Percentiles rank a stretch among this genome's conserved stretches.
Evolutionary conservation across 2,329 filamentous ascomycete genomes (phyloP).

Genomic region (Fusarium nurragi): DNA sequence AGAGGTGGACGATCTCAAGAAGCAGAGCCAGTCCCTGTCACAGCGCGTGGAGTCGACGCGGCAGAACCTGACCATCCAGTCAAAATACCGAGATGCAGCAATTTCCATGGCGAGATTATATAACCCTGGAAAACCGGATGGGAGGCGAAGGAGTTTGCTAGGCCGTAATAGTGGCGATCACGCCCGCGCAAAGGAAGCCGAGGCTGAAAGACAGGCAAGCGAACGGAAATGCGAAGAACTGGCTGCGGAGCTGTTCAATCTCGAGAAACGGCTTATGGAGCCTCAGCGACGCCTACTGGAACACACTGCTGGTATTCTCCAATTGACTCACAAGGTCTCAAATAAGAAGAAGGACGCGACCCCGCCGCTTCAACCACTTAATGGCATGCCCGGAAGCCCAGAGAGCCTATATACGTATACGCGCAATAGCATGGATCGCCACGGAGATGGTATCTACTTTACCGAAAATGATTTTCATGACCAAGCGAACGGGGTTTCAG

Average conservation of each 20-base stretch:
- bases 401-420: conserved; percentile 79
- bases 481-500: conserved; percentile 61
- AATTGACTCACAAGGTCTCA: conserved; percentile 83
- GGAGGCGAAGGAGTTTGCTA: conserved; percentile 59
- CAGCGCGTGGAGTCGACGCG: conserved; percentile 84
- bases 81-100: conserved; percentile 93
- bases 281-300: conserved; percentile 81
- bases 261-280: conserved; percentile 80
- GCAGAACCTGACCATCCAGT: conserved; percentile 86
- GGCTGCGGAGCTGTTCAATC: conserved; percentile 78
- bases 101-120: conserved; percentile 86
- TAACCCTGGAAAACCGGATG: conserved; percentile 61
- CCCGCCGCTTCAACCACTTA: conserved; percentile 54
- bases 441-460: conserved; percentile 70
- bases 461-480: conserved; percentile 80
- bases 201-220: conserved; percentile 77
- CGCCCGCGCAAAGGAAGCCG: conserved; percentile 67
- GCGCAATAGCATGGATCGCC: conserved; percentile 65
- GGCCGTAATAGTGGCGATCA: conserved; percentile 62
- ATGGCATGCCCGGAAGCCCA: conserved; percentile 76
- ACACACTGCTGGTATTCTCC: conserved; percentile 91
- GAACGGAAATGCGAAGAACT: conserved; percentile 87
- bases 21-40: conserved; percentile 76
- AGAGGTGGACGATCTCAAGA: conserved; percentile 91
- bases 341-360: conserved; percentile 62